Conservation (phyloP, 73 alveolate species). For the Tetrahymena malaccensis region DNA sequence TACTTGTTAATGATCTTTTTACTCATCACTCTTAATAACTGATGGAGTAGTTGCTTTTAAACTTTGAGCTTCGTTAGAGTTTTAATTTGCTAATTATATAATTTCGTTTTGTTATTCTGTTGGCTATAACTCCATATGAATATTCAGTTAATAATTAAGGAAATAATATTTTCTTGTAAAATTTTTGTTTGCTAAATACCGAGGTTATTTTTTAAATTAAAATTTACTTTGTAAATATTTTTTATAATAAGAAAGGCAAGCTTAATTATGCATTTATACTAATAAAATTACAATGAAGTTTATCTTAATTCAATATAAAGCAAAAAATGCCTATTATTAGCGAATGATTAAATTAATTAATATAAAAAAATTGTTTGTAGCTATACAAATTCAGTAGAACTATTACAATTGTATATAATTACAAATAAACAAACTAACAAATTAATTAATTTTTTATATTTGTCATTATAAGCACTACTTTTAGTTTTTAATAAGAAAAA, state of each 20-base stretch:
- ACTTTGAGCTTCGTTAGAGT: neutral
- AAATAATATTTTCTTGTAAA: neutral
- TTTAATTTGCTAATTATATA: neutral
- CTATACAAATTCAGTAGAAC: neutral
- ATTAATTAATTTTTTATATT: too few relatives aligned
- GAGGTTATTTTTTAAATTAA: neutral
- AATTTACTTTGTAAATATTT: too few relatives aligned
- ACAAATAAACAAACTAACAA: neutral
- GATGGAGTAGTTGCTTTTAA: neutral
- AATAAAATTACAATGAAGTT: too few relatives aligned
- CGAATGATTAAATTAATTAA: too few relatives aligned
- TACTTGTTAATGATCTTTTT: neutral
- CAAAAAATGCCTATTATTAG: neutral
- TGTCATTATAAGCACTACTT: neutral
- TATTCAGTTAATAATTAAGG: neutral
- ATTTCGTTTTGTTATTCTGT: neutral
- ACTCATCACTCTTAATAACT: neutral
- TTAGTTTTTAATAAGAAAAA: neutral
- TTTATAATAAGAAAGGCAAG: neutral
- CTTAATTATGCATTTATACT: neutral
- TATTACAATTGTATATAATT: neutral
- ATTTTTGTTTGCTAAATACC: neutral
- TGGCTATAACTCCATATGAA: neutral
- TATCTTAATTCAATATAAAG: too few relatives aligned
- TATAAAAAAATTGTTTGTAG: too few relatives aligned